Base-by-base conservation (phyloP, 1,139 yeast genomes). In the Saccharomycopsis crataegensis region DNA sequence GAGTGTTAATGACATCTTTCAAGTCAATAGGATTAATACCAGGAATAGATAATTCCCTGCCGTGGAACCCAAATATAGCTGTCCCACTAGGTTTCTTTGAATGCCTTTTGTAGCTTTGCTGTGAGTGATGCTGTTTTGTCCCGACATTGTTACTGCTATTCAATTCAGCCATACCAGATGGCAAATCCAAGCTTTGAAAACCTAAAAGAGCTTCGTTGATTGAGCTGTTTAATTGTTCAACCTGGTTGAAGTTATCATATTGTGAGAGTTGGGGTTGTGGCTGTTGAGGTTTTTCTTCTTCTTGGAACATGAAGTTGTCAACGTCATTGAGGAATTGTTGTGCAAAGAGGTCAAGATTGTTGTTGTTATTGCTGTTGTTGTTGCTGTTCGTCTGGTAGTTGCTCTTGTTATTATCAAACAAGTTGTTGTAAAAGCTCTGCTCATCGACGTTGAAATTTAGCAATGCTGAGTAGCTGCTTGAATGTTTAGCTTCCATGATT, bases 51-150 rank as follows among this genome's bases (percentile, higher is more conserved):
- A 53, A 45, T 49, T 56, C 57, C 43, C 49, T 48, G 17, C 57
- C 57, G 36, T 56, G 58, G 32, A 54, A 51, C 6, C 58, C 58
- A 47, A 54, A 56, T 9, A 56, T 48, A 14, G 58, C 58, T 11
- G 58, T 49, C 16, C 58, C 58, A 40, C 58, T 56, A 5, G 58
- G 58, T 42, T 56, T 51, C 45, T 56, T 56, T 2, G 49, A 34
- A 43, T 56, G 58, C 22, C 48, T 42, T 45, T 46, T 53, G 16
- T 33, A 51, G n/a, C 52, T 42, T 33, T 11, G 36, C 28, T 34
- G 38, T 14, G 37, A 46, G 3, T 11, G 9, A 3, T 8, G 45
- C 33, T 7, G 33, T 43, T 17, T 31, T 8, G 17, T 8, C 7
- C 11, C 11, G 6, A 31, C 12, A 31, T 2, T 9, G 31, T 40